Percentiles rank a stretch among this genome's conserved stretches.
These are phyloP conservation scores for Mortierella sp. DNA, from an alignment of 371 early-diverging fungal genomes.

Conservation along the genomic window DNA sequence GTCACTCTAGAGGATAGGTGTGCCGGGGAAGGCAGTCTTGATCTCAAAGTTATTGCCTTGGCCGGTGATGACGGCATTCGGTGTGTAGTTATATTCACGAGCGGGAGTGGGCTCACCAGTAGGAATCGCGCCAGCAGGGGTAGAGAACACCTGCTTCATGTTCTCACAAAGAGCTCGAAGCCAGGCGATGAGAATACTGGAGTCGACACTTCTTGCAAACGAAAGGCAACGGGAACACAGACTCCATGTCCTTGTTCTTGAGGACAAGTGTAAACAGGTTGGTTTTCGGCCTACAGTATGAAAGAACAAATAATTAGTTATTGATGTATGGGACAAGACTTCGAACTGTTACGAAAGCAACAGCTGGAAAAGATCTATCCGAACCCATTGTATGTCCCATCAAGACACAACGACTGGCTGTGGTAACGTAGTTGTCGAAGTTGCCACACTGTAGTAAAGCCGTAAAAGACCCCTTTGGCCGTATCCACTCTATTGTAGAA, in stretches of 20 bases:
- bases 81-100: slow-evolving; percentile 18
- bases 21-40: slow-evolving; percentile 18
- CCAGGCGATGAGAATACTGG: slow-evolving; percentile 10
- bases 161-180: slow-evolving; percentile 15
- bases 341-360: background rate
- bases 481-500: slow-evolving; percentile 20
- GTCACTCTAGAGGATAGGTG: slow-evolving; percentile 25
- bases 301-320: background rate
- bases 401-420: slow-evolving; percentile 22
- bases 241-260: slow-evolving; percentile 31
- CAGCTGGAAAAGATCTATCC: slow-evolving; percentile 17
- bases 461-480: slow-evolving; percentile 21
- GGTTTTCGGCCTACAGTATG: slow-evolving; percentile 13
- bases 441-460: slow-evolving; percentile 34
- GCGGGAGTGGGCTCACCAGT: background rate
- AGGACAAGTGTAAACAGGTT: slow-evolving; percentile 30
- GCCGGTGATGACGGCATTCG: slow-evolving; percentile 30
- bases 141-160: slow-evolving; percentile 29
- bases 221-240: slow-evolving; percentile 34
- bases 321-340: background rate
- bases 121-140: background rate
- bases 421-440: slow-evolving; percentile 14
- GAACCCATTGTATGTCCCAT: slow-evolving; percentile 31
- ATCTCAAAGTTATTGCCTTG: slow-evolving; percentile 27
- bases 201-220: slow-evolving; percentile 9